Evolutionary conservation across 768 basidiomycete genomes (phyloP).

Genomic region (Hygrocybe coccinea): DNA sequence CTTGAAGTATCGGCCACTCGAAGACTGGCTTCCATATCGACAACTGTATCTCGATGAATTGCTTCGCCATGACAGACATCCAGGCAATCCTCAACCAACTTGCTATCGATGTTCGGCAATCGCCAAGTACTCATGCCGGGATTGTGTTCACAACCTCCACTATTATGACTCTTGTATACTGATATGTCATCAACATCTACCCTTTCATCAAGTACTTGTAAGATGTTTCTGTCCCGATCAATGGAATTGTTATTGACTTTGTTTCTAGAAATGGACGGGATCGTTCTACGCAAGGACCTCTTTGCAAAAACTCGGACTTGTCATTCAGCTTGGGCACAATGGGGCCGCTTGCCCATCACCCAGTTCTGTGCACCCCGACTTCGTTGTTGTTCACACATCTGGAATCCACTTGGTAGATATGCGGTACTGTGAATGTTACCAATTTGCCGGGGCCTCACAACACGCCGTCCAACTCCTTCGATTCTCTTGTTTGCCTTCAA

Average conservation of each 20-base stretch:
- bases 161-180: neutral
- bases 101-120: neutral
- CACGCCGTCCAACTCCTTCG: slow-evolving; percentile 5
- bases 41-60: neutral
- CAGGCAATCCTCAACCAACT: too few relatives aligned
- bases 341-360: neutral
- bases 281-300: neutral
- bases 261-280: slow-evolving; percentile 4
- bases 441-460: neutral
- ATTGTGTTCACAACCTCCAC: neutral
- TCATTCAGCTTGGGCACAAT: slow-evolving; percentile 8
- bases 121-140: neutral
- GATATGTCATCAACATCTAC: neutral
- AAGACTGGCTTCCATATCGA: neutral
- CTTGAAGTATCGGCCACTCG: neutral
- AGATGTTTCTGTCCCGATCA: neutral
- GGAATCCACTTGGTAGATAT: neutral
- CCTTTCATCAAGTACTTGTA: neutral
- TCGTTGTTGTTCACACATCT: neutral
- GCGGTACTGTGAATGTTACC: slow-evolving; percentile 2
- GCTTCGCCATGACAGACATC: neutral
- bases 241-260: neutral
- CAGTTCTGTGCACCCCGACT: neutral
- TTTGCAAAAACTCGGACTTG: slow-evolving; percentile 3
- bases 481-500: neutral